phyloP scores from a whole-genome alignment of 257 asterid species.

The Catharanthus roseus region DNA sequence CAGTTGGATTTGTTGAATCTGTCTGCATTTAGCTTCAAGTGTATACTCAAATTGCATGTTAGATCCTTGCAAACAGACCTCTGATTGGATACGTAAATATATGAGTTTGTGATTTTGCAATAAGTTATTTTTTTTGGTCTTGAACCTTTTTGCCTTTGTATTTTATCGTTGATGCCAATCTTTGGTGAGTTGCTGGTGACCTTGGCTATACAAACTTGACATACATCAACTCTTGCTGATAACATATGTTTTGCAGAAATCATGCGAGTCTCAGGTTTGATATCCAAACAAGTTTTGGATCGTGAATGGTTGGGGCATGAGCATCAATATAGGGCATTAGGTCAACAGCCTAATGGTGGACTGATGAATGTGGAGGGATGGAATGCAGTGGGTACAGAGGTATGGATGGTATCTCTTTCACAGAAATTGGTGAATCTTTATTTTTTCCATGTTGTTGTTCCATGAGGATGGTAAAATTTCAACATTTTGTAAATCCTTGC shows the following conservation, averaged over 20 bases:
- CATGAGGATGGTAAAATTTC: background rate
- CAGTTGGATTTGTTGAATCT: too few relatives aligned
- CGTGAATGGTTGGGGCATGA: slow-evolving; percentile 54
- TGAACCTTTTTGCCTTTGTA: too few relatives aligned
- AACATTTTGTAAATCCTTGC: background rate
- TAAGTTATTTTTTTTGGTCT: too few relatives aligned
- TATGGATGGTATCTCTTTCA: slow-evolving; percentile 18
- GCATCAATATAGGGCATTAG: slow-evolving; percentile 37
- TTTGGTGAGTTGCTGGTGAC: background rate
- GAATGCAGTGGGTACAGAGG: slow-evolving; percentile 62
- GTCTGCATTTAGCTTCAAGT: too few relatives aligned
- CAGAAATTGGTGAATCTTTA: background rate
- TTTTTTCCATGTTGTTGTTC: background rate
- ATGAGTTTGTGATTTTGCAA: too few relatives aligned
- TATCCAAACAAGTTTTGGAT: slow-evolving; percentile 45
- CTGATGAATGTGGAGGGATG: slow-evolving; percentile 43
- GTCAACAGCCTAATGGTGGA: slow-evolving; percentile 52
- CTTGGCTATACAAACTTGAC: background rate
- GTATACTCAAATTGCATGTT: too few relatives aligned
- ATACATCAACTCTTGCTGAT: background rate
- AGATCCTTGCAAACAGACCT: too few relatives aligned
- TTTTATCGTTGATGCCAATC: background rate
- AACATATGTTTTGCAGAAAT: slow-evolving; percentile 40
- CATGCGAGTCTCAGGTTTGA: slow-evolving; percentile 42
- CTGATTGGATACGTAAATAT: too few relatives aligned